phyloP scores from a whole-genome alignment of 2,329 filamentous ascomycete species.

The Stagonosporopsis chrysanthemi region DNA sequence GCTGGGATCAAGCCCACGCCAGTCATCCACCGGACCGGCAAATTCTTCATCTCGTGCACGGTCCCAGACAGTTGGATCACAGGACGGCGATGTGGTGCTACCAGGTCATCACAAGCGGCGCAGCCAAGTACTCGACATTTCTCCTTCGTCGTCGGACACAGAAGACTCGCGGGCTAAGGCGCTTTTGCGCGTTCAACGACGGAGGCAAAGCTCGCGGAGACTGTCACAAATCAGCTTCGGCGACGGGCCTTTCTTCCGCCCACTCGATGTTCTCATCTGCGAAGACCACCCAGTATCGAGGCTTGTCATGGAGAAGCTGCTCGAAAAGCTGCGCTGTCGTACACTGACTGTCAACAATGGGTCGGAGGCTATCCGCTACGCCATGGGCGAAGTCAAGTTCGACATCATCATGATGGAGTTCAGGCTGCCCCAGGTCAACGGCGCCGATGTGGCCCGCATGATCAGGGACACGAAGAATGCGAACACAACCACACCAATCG shows the following conservation, averaged over 20 bases:
- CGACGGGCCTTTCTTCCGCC: slow-evolving; percentile 85
- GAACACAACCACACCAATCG: slow-evolving; percentile 92
- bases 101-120: slow-evolving; percentile 81
- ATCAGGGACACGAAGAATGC: slow-evolving; percentile 95
- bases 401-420: slow-evolving; percentile 99
- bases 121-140: slow-evolving; percentile 95
- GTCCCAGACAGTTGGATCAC: slow-evolving; percentile 91
- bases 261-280: slow-evolving; percentile 92
- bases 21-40: slow-evolving; percentile 33
- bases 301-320: slow-evolving; percentile 97
- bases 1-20: slow-evolving; percentile 43
- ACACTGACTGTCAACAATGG: slow-evolving; percentile 92
- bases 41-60: slow-evolving; percentile 70
- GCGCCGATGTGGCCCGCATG: slow-evolving; percentile 95
- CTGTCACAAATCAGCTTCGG: slow-evolving; percentile 89
- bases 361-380: slow-evolving; percentile 89
- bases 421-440: slow-evolving; percentile 92
- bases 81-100: slow-evolving; percentile 81
- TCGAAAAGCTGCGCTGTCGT: slow-evolving; percentile 93
- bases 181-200: slow-evolving; percentile 87
- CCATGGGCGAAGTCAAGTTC: slow-evolving; percentile 97
- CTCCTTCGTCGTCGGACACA: slow-evolving; percentile 96
- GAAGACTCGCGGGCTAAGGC: slow-evolving; percentile 93
- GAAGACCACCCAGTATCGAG: slow-evolving; percentile 97
- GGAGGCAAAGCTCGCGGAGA: slow-evolving; percentile 92